phyloP scores from a whole-genome alignment of 1,284 basidiomycete genomes.

The Rhizopogon parksii region DNA sequence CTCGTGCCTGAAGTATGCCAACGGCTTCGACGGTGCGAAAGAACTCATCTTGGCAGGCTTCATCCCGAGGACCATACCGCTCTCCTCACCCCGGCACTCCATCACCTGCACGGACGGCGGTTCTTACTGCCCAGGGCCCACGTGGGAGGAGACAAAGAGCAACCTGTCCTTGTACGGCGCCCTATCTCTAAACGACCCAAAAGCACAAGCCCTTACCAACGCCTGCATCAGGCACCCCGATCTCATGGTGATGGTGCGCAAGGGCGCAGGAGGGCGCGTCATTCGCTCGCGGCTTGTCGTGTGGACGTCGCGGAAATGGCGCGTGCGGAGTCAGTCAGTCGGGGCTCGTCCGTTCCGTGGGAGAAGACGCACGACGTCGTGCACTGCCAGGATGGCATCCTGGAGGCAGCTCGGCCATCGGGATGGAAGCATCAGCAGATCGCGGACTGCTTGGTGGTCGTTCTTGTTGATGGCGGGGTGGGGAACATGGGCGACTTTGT shows the following conservation, averaged over 20 bases:
- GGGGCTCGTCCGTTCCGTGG: constrained; percentile 20
- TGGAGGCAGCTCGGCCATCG: constrained; percentile 20
- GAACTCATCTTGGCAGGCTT: constrained; percentile 28
- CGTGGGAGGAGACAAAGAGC: constrained; percentile 24
- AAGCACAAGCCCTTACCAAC: constrained; percentile 23
- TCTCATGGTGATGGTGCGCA: constrained; percentile 27
- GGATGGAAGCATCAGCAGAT: constrained; percentile 13
- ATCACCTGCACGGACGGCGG: constrained; percentile 19
- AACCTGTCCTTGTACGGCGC: constrained; percentile 20
- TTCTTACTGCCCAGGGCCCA: constrained; percentile 7
- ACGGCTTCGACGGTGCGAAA: constrained; percentile 16
- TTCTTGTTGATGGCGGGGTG: constrained; percentile 21
- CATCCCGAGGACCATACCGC: constrained; percentile 19
- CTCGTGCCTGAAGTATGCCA: constrained; percentile 17
- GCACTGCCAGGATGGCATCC: constrained; percentile 12
- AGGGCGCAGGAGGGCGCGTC: constrained; percentile 20
- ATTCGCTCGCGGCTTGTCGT: constrained; percentile 21
- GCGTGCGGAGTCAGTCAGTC: constrained; percentile 24
- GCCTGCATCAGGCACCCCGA: constrained; percentile 25
- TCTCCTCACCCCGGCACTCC: constrained; percentile 18
- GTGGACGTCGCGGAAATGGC: constrained; percentile 19
- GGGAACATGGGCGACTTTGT: constrained; percentile 24
- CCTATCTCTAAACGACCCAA: constrained; percentile 24
- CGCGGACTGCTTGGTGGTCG: constrained; percentile 24
- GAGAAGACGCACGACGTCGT: constrained; percentile 13